A percentile compares a stretch with the other conserved stretches of the same genome.
These are phyloP conservation scores for Magnusiomyces tetraspermus DNA, from an alignment of 1,139 yeast species.

Conservation along the genomic window DNA sequence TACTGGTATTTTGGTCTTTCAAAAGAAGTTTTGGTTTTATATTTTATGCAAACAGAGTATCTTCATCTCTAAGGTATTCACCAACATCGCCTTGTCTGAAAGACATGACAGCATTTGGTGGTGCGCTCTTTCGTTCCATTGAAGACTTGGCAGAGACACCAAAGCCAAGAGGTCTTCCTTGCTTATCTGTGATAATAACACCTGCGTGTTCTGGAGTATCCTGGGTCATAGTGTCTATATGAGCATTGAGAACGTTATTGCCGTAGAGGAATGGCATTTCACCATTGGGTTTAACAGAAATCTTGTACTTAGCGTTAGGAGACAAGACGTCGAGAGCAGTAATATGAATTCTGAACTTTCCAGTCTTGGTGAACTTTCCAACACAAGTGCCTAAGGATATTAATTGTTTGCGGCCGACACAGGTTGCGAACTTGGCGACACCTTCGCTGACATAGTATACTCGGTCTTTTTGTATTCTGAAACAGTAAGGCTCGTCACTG, in stretches of 20 bases:
- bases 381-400: slow-evolving; percentile 91
- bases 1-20: no score
- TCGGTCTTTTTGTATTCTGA: slow-evolving; percentile 90
- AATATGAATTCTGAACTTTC: slow-evolving; percentile 88
- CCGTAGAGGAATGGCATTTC: slow-evolving; percentile 98
- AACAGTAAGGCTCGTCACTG: slow-evolving; percentile 85
- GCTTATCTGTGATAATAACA: slow-evolving; percentile 82
- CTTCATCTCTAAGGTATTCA: slow-evolving; percentile 96
- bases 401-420: slow-evolving; percentile 76
- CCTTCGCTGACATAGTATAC: slow-evolving; percentile 85
- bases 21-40: no score
- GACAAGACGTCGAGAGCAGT: slow-evolving; percentile 80
- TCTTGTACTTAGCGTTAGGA: slow-evolving; percentile 81
- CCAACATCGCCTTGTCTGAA: slow-evolving; percentile 98
- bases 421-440: slow-evolving; percentile 79
- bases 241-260: slow-evolving; percentile 93
- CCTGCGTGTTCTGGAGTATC: slow-evolving; percentile 99
- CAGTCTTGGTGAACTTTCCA: slow-evolving; percentile 96
- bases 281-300: slow-evolving; percentile 95
- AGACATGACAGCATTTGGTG: slow-evolving; percentile 90
- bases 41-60: slow-evolving; percentile 70
- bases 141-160: slow-evolving; percentile 94
- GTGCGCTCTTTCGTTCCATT: slow-evolving; percentile 75
- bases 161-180: slow-evolving; percentile 87
- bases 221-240: slow-evolving; percentile 91